phyloP scores from a whole-genome alignment of 176 grass and related monocot species.

The Triticum monococcum region DNA sequence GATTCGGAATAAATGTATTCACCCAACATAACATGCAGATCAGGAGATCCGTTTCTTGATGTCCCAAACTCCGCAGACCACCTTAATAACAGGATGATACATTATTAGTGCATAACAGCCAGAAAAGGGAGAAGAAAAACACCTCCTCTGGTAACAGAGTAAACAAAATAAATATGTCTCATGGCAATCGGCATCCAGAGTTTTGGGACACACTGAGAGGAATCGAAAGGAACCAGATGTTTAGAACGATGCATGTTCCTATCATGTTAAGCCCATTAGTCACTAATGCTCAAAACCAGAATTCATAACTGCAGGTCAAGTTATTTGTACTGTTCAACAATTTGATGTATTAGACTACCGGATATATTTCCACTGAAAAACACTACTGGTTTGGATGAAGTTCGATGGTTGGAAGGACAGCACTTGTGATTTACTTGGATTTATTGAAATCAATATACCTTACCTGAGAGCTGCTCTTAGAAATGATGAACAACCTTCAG shows the following conservation, averaged over 20 bases:
- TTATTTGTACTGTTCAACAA: background rate
- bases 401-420: background rate
- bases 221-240: conserved; percentile 12
- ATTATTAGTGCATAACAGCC: conserved; percentile 27
- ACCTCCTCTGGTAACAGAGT: conserved; percentile 6
- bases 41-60: conserved; percentile 77
- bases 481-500: conserved; percentile 87
- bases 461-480: conserved; percentile 91
- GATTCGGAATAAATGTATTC: conserved; percentile 94
- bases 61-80: conserved; percentile 88
- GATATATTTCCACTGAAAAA: conserved; percentile 1
- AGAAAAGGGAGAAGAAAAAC: conserved; percentile 16
- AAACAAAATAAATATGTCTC: background rate
- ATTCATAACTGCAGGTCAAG: conserved; percentile 14
- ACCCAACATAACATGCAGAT: conserved; percentile 88
- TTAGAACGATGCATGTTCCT: conserved; percentile 11
- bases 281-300: conserved; percentile 14
- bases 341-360: background rate
- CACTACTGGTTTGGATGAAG: conserved; percentile 11
- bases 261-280: conserved; percentile 16
- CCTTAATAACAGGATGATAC: conserved; percentile 41
- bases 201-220: background rate
- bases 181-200: background rate
- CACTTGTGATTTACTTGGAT: conserved; percentile 14
- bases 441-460: conserved; percentile 10